Conservation (phyloP, 208 protist genomes). For the Vickermania spadyakhi region DNA sequence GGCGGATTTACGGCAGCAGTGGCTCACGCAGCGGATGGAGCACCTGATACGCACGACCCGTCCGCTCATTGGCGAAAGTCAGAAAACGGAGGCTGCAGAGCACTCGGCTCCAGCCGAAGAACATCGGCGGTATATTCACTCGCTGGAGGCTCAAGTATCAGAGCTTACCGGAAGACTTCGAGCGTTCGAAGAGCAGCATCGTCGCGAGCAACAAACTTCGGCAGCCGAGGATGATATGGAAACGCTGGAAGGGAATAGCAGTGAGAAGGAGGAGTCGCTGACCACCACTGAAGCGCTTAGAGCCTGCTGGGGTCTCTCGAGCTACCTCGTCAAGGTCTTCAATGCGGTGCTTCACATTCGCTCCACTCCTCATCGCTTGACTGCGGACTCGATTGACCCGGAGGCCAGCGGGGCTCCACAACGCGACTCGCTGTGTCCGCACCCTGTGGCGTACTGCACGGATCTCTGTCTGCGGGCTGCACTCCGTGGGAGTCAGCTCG, state of each 20-base stretch:
- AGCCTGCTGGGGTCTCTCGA: constrained; percentile 27
- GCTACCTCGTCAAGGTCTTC: constrained; percentile 65
- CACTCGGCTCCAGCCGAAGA: no score
- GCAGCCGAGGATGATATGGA: background rate
- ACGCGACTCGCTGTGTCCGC: constrained; percentile 2
- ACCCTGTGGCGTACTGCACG: constrained; percentile 18
- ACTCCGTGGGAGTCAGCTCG: constrained; percentile 28
- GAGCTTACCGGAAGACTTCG: background rate
- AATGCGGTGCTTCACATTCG: constrained; percentile 62
- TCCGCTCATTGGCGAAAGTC: background rate
- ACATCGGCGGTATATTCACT: no score
- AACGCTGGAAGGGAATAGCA: background rate
- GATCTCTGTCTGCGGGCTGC: constrained; percentile 38
- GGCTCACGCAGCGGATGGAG: constrained; percentile 34
- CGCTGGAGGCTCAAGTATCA: background rate
- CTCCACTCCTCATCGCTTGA: constrained; percentile 1
- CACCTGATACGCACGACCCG: constrained; percentile 6
- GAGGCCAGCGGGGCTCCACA: background rate
- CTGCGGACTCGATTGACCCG: background rate
- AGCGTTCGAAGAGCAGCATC: no score
- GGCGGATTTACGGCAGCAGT: constrained; percentile 24
- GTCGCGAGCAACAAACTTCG: no score
- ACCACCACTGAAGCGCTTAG: constrained; percentile 27
- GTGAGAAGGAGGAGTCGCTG: constrained; percentile 1
- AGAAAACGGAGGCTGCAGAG: background rate